phyloP scores from a whole-genome alignment of 1,284 basidiomycete genomes.

The Pseudozyma hubeiensis region DNA sequence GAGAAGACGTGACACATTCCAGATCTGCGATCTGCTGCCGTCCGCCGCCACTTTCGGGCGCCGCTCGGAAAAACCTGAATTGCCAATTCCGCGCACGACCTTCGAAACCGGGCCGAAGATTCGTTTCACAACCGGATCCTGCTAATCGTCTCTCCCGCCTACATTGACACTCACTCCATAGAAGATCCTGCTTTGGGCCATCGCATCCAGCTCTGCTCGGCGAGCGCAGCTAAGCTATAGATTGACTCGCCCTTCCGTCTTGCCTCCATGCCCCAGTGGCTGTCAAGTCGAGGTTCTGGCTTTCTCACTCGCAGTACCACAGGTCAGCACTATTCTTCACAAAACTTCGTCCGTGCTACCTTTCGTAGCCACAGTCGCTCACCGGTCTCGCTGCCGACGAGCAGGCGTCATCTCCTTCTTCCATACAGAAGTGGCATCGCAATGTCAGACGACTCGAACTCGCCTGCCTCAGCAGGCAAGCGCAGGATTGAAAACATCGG shows the following conservation, averaged over 20 bases:
- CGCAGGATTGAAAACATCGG: constrained; percentile 42
- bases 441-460: constrained; percentile 38
- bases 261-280: constrained; percentile 25
- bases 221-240: not conserved
- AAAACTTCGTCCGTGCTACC: not conserved
- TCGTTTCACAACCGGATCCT: too few relatives aligned
- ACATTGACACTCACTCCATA: too few relatives aligned
- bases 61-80: too few relatives aligned
- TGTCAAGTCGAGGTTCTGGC: constrained; percentile 15
- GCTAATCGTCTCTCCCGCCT: too few relatives aligned
- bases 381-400: not conserved
- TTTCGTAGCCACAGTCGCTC: constrained; percentile 4
- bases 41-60: too few relatives aligned
- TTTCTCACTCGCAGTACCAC: not conserved
- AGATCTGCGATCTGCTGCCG: too few relatives aligned
- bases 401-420: not conserved
- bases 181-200: too few relatives aligned
- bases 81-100: too few relatives aligned
- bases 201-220: not conserved
- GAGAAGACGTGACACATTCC: too few relatives aligned
- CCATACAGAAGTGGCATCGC: not conserved
- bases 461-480: constrained; percentile 24
- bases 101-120: too few relatives aligned
- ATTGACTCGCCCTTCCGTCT: not conserved
- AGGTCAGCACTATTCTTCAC: not conserved